Evolutionary conservation across 169 alveolate genomes (phyloP), one percentile per base, ranked within the genome.

Genomic region (Plasmodium relictum): DNA sequence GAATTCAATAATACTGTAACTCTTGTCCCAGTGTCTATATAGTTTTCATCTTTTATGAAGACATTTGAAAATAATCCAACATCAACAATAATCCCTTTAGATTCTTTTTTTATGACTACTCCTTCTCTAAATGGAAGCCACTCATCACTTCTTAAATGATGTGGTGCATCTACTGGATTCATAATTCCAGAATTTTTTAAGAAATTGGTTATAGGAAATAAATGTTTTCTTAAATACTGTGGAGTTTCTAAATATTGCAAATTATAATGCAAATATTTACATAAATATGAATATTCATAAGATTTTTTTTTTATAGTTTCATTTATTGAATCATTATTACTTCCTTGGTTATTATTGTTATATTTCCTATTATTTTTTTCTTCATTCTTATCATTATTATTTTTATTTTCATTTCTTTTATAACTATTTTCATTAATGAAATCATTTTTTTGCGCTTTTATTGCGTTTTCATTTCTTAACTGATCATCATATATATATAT

Each of bases 141-240:
- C 89, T 98, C 99, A 69, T 95, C 95, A 18, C 95, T 95, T 63
- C 99, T 94, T 74, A 99, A 93, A 92, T 99, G 99, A 92, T 99
- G 99, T 52, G 99, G 99, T 14, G 99, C 98, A 92, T 98, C 99
- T 48, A 99, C 94, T 2, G 99, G 99, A 89, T 98, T 98, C 97
- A 98, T 98, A 54, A 98, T 89, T 39, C 99, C 99, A 62, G 99
- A 97, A 88, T 93, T 96, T 65, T 97, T 96, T 52, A 99, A 93
- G 85, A 96, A 98, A 24, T 94, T 93, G 58, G 95, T 93, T 74
- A 94, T 92, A 18, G 97, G 97, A 88, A 96, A 96, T 14, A 59
- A 14, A 41, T 56, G 87, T 26, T 63, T 98, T 78, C 99, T 95
- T 59, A 99, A 95, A 92, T 98, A 99, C 95, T 98, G 98, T 7